Evolutionary conservation across 2,329 filamentous ascomycete genomes (phyloP), one percentile per base, ranked within the genome.

Genomic region (Curvularia eragrostidis): DNA sequence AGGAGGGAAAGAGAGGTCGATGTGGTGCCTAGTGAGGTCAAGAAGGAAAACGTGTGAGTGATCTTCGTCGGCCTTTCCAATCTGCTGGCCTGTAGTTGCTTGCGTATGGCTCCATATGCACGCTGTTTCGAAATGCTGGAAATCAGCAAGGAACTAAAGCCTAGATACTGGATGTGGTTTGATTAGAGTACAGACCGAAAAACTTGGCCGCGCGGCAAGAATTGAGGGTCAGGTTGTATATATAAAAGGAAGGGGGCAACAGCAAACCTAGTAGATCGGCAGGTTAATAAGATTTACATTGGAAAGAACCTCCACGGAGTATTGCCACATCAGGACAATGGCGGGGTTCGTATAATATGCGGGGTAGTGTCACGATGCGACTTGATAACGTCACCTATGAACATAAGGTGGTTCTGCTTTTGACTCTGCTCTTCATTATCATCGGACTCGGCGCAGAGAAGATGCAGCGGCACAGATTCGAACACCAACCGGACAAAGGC

Each of bases 21-120:
- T 18, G 48, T 48, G 15, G 21, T 48, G 9, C 18, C 43, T 4
- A 36, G 54, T 34, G 49, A 62, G 48, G 46, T 52, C 1, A 57
- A 65, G 55, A 54, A 47, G 10, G 58, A 66, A 30, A 51, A 61
- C 18, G 63, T 63, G 19, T 65, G 30, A 52, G 28, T 7, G 9
- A 5, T 26, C n/a, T 32, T 15, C 8, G 3, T 12, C 3, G 7
- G 24, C 19, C 10, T 5, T 6, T 19, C 24, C 21, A 43, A 26
- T 5, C 7, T 46, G 23, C 8, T 24, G n/a, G 24, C 18, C 24
- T 30, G n/a, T 4, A n/a, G 12, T 15, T 30, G 15, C 24, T n/a
- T 6, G 24, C n/a, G 5, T 10, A 18, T 5, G n/a, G 1, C 12
- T 30, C 6, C 10, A 8, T 3, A 30, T 19, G 18, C 13, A 21